Evolutionary conservation across 306 rosid species (phyloP).

Genomic region (Quercus aquifolioides): DNA sequence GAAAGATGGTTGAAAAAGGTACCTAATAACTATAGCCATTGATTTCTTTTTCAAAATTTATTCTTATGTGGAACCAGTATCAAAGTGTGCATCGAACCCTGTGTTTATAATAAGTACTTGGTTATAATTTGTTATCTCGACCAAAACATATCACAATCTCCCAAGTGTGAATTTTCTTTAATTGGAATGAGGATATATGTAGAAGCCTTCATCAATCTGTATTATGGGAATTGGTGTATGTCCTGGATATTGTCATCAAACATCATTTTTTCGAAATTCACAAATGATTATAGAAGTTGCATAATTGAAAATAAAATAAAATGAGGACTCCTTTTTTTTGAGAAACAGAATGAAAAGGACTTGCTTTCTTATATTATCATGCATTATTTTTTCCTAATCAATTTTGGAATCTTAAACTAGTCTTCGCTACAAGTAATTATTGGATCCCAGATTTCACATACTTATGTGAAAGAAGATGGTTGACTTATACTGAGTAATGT

Average conservation of each 20-base stretch:
- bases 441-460: not conserved
- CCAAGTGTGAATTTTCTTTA: not conserved
- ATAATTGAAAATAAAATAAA: not conserved
- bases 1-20: slow-evolving; percentile 68
- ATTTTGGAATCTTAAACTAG: not conserved
- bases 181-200: not conserved
- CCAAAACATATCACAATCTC: not conserved
- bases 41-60: not conserved
- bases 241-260: not conserved
- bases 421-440: not conserved
- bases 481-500: not conserved
- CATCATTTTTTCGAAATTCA: not conserved
- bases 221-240: not conserved
- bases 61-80: not conserved
- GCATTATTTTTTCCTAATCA: not conserved
- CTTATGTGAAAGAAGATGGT: not conserved
- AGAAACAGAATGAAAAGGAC: no score
- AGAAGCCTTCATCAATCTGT: not conserved
- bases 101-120: not conserved
- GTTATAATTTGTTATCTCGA: not conserved
- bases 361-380: not conserved
- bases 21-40: not conserved
- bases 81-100: not conserved
- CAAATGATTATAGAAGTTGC: not conserved
- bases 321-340: not conserved